A percentile compares a stretch with the other conserved stretches of the same genome.
These are phyloP conservation scores for Akanthomyces muscarius DNA, from an alignment of 2,329 filamentous ascomycete genomes.

Conservation along the genomic window DNA sequence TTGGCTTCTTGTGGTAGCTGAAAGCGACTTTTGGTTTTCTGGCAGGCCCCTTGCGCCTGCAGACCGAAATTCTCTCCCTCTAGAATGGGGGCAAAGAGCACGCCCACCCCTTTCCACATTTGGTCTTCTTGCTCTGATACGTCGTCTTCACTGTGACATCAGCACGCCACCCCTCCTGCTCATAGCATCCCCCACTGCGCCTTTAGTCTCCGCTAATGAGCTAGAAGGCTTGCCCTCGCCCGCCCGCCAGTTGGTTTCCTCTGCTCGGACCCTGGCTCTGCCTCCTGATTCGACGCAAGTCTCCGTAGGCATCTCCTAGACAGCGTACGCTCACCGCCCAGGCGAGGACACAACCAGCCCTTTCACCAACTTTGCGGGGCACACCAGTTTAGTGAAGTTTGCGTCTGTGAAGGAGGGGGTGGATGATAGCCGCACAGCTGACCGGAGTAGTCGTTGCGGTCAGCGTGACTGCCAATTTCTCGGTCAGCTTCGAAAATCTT, in stretches of 20 bases:
- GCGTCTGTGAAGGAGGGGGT: not conserved
- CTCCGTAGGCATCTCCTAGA: not conserved
- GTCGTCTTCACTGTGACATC: not conserved
- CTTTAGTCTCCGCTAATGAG: conserved; percentile 4
- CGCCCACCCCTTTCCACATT: not conserved
- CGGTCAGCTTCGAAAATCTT: not conserved
- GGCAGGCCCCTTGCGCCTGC: not conserved
- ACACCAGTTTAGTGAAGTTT: not conserved
- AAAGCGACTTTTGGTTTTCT: not conserved
- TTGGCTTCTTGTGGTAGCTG: not conserved
- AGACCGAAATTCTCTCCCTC: not conserved
- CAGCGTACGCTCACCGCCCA: conserved; percentile 6
- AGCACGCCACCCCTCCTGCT: conserved; percentile 1
- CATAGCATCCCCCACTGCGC: not conserved
- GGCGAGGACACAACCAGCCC: not conserved
- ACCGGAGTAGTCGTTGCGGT: not conserved
- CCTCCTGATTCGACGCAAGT: conserved; percentile 8
- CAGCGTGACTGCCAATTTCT: not conserved
- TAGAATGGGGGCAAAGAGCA: not conserved
- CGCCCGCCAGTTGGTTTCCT: conserved; percentile 1
- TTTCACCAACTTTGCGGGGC: not conserved
- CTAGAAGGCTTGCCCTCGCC: not conserved
- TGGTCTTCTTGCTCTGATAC: not conserved
- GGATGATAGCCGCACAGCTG: not conserved
- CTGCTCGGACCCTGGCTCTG: conserved; percentile 10